A percentile compares a stretch with the other conserved stretches of the same genome.
Conservation (phyloP, 2,329 filamentous ascomycete genomes). For the Lasiodiplodia citricola region DNA sequence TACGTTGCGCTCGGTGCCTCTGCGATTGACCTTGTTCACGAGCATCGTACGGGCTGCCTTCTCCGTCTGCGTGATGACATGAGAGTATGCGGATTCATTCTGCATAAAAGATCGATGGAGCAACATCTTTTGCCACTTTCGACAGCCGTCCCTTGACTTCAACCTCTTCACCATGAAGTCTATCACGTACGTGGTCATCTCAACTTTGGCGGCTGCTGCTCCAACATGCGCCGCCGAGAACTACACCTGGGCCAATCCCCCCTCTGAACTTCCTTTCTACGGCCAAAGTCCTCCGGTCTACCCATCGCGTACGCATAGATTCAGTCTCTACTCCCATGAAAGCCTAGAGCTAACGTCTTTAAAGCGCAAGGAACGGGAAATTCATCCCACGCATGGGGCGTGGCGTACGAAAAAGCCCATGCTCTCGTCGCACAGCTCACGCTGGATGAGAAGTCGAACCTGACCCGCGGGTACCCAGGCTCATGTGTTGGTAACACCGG, state of each 20-base stretch:
- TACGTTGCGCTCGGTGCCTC: too few relatives aligned
- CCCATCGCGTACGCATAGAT: conserved; percentile 33
- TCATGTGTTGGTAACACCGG: conserved; percentile 44
- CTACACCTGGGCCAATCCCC: conserved; percentile 24
- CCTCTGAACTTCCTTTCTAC: conserved; percentile 37
- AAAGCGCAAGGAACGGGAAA: conserved; percentile 35
- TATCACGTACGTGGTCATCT: not conserved
- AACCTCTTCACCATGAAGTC: conserved; percentile 12
- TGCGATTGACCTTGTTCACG: too few relatives aligned
- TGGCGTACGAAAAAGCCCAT: conserved; percentile 43
- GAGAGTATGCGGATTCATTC: too few relatives aligned
- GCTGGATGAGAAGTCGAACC: conserved; percentile 50
- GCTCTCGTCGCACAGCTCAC: conserved; percentile 48
- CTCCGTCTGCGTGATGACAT: too few relatives aligned
- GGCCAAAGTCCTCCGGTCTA: conserved; percentile 39
- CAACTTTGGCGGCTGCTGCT: conserved; percentile 19
- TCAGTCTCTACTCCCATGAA: not conserved
- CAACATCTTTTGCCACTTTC: too few relatives aligned
- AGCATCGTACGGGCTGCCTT: too few relatives aligned
- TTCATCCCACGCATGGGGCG: conserved; percentile 31
- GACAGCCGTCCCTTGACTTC: too few relatives aligned
- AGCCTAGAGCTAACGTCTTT: conserved; percentile 15
- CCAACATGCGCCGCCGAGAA: conserved; percentile 21
- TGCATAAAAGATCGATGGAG: too few relatives aligned
- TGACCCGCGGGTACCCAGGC: conserved; percentile 42